Percentiles rank a stretch among this genome's conserved stretches.
Evolutionary conservation across 2,329 filamentous ascomycete genomes (phyloP).

Genomic region (Sporothrix brasiliensis): DNA sequence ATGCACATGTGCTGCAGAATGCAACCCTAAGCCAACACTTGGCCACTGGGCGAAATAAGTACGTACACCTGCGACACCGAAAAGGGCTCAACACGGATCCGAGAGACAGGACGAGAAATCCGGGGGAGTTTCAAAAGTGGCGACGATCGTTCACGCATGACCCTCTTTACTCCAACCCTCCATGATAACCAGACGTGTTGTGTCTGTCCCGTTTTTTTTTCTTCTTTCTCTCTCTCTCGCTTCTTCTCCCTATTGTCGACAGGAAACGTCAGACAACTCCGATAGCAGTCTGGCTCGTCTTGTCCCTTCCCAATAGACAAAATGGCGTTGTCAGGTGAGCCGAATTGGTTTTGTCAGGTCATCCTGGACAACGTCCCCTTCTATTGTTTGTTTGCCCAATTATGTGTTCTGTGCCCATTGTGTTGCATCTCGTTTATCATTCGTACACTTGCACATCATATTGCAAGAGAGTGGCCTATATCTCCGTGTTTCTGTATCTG

Average conservation of each 20-base stretch:
- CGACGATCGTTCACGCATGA: neutral
- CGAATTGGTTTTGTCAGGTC: neutral
- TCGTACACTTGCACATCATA: neutral
- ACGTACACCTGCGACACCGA: neutral
- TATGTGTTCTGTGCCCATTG: neutral
- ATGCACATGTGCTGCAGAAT: neutral
- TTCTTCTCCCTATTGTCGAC: neutral
- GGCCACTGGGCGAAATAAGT: neutral
- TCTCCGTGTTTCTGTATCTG: neutral
- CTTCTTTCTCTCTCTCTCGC: neutral
- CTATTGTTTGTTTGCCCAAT: neutral
- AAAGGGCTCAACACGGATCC: slow-evolving; percentile 44
- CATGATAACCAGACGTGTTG: slow-evolving; percentile 19
- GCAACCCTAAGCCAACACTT: neutral
- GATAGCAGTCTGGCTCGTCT: slow-evolving; percentile 1
- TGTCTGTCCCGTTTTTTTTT: neutral
- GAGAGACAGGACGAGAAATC: slow-evolving; percentile 18
- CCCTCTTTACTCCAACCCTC: neutral
- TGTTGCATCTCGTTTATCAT: neutral
- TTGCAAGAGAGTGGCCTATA: neutral
- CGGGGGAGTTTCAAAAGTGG: slow-evolving; percentile 26
- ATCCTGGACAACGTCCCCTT: neutral
- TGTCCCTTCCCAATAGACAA: neutral
- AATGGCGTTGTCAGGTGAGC: neutral
- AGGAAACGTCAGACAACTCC: neutral